Percentiles rank a stretch among this genome's conserved stretches.
These are phyloP conservation scores for Porphyrellus cyaneotinctus DNA, from an alignment of 768 basidiomycete species.

Conservation along the genomic window DNA sequence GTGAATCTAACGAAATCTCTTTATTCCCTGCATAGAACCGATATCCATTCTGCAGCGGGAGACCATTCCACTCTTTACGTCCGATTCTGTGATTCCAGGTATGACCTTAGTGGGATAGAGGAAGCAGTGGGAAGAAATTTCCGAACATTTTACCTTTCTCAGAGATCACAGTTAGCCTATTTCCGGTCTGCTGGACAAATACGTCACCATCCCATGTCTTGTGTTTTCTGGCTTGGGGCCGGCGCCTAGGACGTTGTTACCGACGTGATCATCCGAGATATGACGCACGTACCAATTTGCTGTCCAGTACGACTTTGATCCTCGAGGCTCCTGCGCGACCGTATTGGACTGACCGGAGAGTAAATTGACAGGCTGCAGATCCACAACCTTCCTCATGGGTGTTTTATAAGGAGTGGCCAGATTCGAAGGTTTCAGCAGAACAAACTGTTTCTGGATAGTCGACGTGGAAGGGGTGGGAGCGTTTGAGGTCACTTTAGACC, in stretches of 20 bases:
- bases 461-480: constrained; percentile 22
- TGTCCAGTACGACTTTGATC: constrained; percentile 49
- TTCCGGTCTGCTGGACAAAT: constrained; percentile 49
- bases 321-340: constrained; percentile 6
- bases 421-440: constrained; percentile 30
- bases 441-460: constrained; percentile 29
- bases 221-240: constrained; percentile 67
- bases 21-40: constrained; percentile 49
- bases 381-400: constrained; percentile 32
- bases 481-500: constrained; percentile 17
- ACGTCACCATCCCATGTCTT: constrained; percentile 86
- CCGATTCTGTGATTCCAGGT: constrained; percentile 47
- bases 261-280: neutral
- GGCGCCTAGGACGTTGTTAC: constrained; percentile 50
- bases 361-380: constrained; percentile 40
- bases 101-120: constrained; percentile 6
- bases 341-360: constrained; percentile 20
- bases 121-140: neutral
- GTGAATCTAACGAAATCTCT: constrained; percentile 58
- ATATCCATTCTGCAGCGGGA: constrained; percentile 39
- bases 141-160: constrained; percentile 67
- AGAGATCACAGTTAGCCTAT: constrained; percentile 57
- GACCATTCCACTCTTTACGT: constrained; percentile 56
- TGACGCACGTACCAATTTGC: constrained; percentile 55
- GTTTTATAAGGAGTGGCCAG: constrained; percentile 18